These are phyloP conservation scores for Rhodotorula diobovata DNA, from an alignment of 768 basidiomycete species.

Conservation along the genomic window DNA sequence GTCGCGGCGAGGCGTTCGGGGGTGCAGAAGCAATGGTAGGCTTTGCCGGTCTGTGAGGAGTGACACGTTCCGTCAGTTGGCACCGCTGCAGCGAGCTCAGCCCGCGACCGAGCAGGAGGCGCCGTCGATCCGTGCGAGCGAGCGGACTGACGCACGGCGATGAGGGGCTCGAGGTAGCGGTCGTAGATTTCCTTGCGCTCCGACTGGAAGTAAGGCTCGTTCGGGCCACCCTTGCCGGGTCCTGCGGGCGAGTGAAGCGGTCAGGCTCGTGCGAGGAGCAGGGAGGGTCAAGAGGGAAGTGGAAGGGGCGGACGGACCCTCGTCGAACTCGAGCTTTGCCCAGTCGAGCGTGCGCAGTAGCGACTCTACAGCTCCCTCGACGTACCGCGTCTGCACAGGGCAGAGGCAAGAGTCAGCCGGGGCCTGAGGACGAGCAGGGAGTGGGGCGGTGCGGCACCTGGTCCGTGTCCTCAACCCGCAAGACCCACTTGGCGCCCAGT, in stretches of 20 bases:
- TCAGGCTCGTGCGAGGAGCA: not conserved
- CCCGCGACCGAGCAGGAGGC: too few relatives aligned
- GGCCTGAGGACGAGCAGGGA: too few relatives aligned
- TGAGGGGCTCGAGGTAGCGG: constrained; percentile 63
- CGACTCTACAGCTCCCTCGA: constrained; percentile 77
- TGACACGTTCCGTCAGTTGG: not conserved
- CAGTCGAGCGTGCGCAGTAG: constrained; percentile 72
- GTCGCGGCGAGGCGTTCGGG: constrained; percentile 64
- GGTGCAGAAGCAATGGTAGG: constrained; percentile 93
- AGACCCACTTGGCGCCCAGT: constrained; percentile 77
- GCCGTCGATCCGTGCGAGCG: not conserved
- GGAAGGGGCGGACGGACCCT: constrained; percentile 57
- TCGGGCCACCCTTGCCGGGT: constrained; percentile 67
- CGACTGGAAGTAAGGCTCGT: constrained; percentile 89
- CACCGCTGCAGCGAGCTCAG: not conserved
- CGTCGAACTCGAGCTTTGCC: constrained; percentile 88
- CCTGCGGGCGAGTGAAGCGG: constrained; percentile 52
- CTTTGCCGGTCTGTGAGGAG: constrained; percentile 64
- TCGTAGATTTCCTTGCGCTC: constrained; percentile 82
- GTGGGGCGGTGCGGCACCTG: constrained; percentile 54
- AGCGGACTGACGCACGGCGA: constrained; percentile 59
- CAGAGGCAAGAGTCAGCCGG: not conserved
- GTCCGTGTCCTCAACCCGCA: constrained; percentile 94
- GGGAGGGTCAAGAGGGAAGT: not conserved
- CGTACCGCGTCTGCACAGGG: constrained; percentile 62